These are phyloP conservation scores for Naganishia onofrii DNA, from an alignment of 768 basidiomycete species.

Conservation along the genomic window DNA sequence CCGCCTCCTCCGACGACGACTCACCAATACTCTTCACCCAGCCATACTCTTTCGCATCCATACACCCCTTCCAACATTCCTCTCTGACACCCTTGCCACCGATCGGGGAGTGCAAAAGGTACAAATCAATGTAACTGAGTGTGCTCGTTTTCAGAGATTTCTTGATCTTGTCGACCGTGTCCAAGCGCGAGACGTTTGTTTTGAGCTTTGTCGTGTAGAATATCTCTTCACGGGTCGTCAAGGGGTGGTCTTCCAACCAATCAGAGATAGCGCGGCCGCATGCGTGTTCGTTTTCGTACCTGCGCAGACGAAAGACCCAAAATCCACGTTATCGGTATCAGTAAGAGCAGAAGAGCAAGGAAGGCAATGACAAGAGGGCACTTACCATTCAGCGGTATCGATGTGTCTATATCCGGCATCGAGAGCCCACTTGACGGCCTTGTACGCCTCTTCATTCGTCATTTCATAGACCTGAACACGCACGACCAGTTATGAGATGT, in stretches of 20 bases:
- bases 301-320: conserved; percentile 58
- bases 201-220: conserved; percentile 72
- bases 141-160: conserved; percentile 60
- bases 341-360: no score
- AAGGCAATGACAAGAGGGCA: not conserved
- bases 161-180: conserved; percentile 57
- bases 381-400: conserved; percentile 55
- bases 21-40: conserved; percentile 64
- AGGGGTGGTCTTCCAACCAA: conserved; percentile 31
- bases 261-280: conserved; percentile 58
- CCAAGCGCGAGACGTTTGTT: conserved; percentile 59
- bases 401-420: conserved; percentile 70
- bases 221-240: conserved; percentile 61
- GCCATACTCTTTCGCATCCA: conserved; percentile 65
- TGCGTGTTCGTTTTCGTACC: conserved; percentile 67
- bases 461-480: conserved; percentile 64
- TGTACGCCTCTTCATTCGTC: conserved; percentile 61
- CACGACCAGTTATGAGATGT: no score
- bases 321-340: no score
- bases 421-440: conserved; percentile 62
- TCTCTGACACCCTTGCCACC: conserved; percentile 61
- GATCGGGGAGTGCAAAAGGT: conserved; percentile 68
- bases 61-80: conserved; percentile 67
- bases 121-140: conserved; percentile 66
- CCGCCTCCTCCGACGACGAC: not conserved